A percentile compares a stretch with the other conserved stretches of the same genome.
These are phyloP conservation scores for Ophiostoma populinum DNA, from an alignment of 2,329 filamentous ascomycete genomes.

Conservation along the genomic window DNA sequence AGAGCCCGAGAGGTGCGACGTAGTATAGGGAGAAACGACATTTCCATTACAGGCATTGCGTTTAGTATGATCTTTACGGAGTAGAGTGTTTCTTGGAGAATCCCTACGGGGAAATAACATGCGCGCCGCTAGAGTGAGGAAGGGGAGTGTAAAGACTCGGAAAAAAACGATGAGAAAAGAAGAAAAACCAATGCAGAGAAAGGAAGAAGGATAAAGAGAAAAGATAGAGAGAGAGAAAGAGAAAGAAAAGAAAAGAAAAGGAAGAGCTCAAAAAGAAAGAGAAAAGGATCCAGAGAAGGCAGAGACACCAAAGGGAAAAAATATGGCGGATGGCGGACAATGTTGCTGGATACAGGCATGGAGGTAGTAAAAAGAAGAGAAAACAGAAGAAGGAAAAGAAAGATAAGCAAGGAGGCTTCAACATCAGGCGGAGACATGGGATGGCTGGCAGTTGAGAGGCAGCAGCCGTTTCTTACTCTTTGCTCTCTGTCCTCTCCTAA, in stretches of 20 bases:
- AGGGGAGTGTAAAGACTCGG: too few species aligned
- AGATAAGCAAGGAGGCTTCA: too few species aligned
- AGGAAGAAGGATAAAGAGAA: neutral
- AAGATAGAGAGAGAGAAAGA: neutral
- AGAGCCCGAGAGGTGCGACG: too few species aligned
- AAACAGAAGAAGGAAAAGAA: neutral
- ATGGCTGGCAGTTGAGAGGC: too few species aligned
- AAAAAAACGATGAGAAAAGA: neutral
- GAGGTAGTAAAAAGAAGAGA: neutral
- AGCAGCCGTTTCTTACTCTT: too few species aligned
- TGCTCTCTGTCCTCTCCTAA: too few species aligned
- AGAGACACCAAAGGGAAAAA: neutral
- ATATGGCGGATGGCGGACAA: neutral
- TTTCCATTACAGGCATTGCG: too few species aligned
- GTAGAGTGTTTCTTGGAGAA: neutral
- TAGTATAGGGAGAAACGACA: too few species aligned
- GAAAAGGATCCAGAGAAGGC: neutral
- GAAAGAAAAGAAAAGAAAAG: neutral
- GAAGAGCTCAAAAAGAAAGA: neutral
- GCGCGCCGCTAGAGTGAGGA: slow-evolving; percentile 3
- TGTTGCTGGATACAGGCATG: neutral
- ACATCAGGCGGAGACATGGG: too few species aligned
- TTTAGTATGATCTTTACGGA: too few species aligned
- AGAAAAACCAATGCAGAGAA: too few species aligned
- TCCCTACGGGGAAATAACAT: slow-evolving; percentile 2